A percentile compares a stretch with the other conserved stretches of the same genome.
These are phyloP conservation scores for Penicillium sp. DNA, from an alignment of 2,329 filamentous ascomycete genomes.

Conservation along the genomic window DNA sequence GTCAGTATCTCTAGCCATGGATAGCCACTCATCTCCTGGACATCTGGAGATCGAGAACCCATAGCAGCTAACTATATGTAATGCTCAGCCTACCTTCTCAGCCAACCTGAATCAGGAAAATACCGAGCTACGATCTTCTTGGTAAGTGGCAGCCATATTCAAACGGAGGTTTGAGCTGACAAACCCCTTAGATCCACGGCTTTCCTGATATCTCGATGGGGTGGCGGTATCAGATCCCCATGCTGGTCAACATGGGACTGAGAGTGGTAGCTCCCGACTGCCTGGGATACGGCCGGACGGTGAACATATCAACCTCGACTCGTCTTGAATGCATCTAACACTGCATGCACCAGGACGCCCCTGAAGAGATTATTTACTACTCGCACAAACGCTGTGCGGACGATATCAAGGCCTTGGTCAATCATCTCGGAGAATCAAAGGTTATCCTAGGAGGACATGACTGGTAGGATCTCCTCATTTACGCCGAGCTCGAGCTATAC, in stretches of 20 bases:
- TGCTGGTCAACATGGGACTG: slow-evolving; percentile 65
- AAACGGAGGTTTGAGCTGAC: background rate
- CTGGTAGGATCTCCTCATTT: slow-evolving; percentile 49
- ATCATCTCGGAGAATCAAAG: slow-evolving; percentile 49
- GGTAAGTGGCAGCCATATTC: slow-evolving; percentile 29
- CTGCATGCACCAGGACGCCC: slow-evolving; percentile 49
- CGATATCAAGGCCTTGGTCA: slow-evolving; percentile 69
- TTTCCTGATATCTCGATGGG: slow-evolving; percentile 78
- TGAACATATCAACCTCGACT: slow-evolving; percentile 24
- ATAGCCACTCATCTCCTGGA: background rate
- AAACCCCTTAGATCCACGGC: slow-evolving; percentile 58
- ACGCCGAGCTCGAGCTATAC: background rate
- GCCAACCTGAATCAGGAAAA: slow-evolving; percentile 41
- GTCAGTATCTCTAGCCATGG: slow-evolving; percentile 28
- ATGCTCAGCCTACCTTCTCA: slow-evolving; percentile 51
- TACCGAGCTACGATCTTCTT: slow-evolving; percentile 53
- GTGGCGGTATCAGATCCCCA: slow-evolving; percentile 86
- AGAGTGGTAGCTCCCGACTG: slow-evolving; percentile 80
- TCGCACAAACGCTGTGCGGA: slow-evolving; percentile 66
- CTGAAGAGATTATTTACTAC: slow-evolving; percentile 60
- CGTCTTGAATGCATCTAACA: slow-evolving; percentile 23
- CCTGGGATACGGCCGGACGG: slow-evolving; percentile 78
- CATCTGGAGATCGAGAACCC: background rate
- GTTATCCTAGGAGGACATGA: slow-evolving; percentile 89
- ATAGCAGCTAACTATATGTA: background rate